Percentiles rank a stretch among this genome's conserved stretches.
Conservation (phyloP, 495 filamentous ascomycete species). For the Penicillium angulare region DNA sequence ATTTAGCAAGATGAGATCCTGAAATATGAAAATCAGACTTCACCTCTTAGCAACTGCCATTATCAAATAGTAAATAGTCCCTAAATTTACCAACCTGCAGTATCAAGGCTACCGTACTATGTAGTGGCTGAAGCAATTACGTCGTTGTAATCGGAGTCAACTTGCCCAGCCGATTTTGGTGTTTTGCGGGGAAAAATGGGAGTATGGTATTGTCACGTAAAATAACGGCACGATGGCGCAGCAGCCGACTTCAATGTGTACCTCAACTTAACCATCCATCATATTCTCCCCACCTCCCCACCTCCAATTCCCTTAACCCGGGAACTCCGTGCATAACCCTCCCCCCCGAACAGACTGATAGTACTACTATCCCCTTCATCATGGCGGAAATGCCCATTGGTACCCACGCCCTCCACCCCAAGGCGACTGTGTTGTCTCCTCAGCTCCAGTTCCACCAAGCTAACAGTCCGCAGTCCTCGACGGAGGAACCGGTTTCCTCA, state of each 20-base stretch:
- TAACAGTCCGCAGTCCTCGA: slow-evolving; percentile 76
- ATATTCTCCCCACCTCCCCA: slow-evolving; percentile 19
- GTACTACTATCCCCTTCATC: slow-evolving; percentile 23
- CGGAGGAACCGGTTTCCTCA: slow-evolving; percentile 99
- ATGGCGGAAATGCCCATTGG: slow-evolving; percentile 76
- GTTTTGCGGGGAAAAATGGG: slow-evolving; percentile 17
- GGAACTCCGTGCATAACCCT: slow-evolving; percentile 16
- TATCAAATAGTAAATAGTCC: background rate
- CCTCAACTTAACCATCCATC: slow-evolving; percentile 23
- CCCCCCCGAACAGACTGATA: background rate
- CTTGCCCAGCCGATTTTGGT: background rate
- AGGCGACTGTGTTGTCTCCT: slow-evolving; percentile 23
- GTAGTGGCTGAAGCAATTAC: background rate
- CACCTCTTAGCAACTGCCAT: too few species aligned
- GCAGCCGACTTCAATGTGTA: slow-evolving; percentile 11
- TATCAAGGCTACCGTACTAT: background rate
- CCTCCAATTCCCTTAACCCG: slow-evolving; percentile 22
- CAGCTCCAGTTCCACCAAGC: slow-evolving; percentile 26
- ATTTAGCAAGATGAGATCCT: too few species aligned
- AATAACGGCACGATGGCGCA: slow-evolving; percentile 23
- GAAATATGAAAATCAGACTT: too few species aligned
- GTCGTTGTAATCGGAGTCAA: slow-evolving; percentile 14
- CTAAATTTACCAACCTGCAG: background rate
- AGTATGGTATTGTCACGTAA: slow-evolving; percentile 34
- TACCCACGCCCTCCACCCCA: slow-evolving; percentile 35